Conservation (phyloP, 2,329 filamentous ascomycete genomes). For the Penicillium sp. region DNA sequence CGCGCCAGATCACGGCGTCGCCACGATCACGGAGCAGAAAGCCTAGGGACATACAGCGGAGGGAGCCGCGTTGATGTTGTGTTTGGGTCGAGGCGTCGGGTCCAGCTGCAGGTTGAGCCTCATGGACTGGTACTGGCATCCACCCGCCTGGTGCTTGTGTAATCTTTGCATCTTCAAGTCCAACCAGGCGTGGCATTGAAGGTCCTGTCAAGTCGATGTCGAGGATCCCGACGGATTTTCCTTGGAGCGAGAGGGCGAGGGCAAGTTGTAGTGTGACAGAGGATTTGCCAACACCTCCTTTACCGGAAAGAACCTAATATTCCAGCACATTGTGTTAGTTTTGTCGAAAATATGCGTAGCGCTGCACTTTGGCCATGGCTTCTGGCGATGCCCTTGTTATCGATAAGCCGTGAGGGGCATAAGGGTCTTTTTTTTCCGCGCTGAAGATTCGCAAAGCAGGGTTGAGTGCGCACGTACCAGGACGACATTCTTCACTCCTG, state of each 20-base stretch:
- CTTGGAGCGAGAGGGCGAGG: constrained; percentile 78
- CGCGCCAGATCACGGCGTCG: constrained; percentile 95
- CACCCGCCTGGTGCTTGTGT: constrained; percentile 88
- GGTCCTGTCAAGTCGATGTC: constrained; percentile 96
- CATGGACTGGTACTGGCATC: constrained; percentile 83
- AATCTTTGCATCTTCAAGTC: constrained; percentile 84
- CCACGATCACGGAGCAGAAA: constrained; percentile 81
- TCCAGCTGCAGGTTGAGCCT: constrained; percentile 41
- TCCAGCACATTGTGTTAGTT: neutral
- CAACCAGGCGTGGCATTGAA: constrained; percentile 92
- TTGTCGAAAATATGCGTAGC: neutral
- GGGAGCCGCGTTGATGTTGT: constrained; percentile 35
- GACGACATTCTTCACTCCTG: constrained; percentile 46
- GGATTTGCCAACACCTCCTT: constrained; percentile 97
- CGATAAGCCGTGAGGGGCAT: constrained; percentile 38
- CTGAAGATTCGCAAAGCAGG: neutral
- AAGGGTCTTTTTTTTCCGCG: constrained; percentile 12
- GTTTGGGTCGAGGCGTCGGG: constrained; percentile 12
- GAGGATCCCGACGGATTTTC: constrained; percentile 87
- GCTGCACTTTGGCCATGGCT: neutral
- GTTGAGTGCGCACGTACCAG: constrained; percentile 33
- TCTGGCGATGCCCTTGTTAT: constrained; percentile 31
- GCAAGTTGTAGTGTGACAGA: constrained; percentile 96
- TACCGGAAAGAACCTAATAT: constrained; percentile 76
- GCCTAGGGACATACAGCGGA: constrained; percentile 82